Evolutionary conservation across 208 protist genomes (phyloP).

Genomic region (Zelonia costaricensis): DNA sequence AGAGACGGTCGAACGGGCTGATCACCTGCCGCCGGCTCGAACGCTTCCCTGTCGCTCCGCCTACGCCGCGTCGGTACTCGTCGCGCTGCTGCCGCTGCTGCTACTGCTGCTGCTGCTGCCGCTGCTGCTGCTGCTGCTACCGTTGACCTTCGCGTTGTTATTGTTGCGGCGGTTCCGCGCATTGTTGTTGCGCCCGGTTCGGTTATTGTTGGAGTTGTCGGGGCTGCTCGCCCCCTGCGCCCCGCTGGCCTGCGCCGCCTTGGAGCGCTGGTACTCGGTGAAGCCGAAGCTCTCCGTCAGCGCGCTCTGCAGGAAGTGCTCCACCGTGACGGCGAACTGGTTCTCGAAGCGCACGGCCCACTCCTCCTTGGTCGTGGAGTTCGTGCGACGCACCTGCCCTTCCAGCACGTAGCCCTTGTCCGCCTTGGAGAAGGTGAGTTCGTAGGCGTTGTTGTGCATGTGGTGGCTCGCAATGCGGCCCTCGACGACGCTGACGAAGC

Average conservation of each 20-base stretch:
- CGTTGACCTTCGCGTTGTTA: neutral
- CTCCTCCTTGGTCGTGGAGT: slow-evolving; percentile 63
- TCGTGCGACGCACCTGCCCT: slow-evolving; percentile 65
- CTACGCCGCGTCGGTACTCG: neutral
- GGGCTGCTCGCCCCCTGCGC: slow-evolving; percentile 21
- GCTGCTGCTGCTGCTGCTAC: slow-evolving; percentile 1
- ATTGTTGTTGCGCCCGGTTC: slow-evolving; percentile 25
- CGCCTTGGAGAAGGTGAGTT: slow-evolving; percentile 69
- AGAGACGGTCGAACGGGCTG: too few relatives aligned
- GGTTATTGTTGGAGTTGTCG: slow-evolving; percentile 34
- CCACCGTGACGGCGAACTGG: slow-evolving; percentile 77
- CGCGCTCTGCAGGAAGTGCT: slow-evolving; percentile 82
- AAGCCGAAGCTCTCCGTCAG: slow-evolving; percentile 91
- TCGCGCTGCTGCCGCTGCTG: slow-evolving; percentile 13
- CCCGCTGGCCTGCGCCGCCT: slow-evolving; percentile 20
- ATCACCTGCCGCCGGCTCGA: neutral
- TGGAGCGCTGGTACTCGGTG: slow-evolving; percentile 35
- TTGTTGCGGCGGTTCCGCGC: slow-evolving; percentile 1
- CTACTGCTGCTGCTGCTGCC: slow-evolving; percentile 1
- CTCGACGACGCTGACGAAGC: slow-evolving; percentile 66
- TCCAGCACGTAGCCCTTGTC: slow-evolving; percentile 61
- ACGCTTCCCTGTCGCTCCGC: slow-evolving; percentile 1
- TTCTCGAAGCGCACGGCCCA: slow-evolving; percentile 83
- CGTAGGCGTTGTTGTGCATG: slow-evolving; percentile 77
- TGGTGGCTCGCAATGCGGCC: slow-evolving; percentile 53